Evolutionary conservation across 208 protist genomes (phyloP), one percentile per base, ranked within the genome.

Genomic region (Angomonas deanei): DNA sequence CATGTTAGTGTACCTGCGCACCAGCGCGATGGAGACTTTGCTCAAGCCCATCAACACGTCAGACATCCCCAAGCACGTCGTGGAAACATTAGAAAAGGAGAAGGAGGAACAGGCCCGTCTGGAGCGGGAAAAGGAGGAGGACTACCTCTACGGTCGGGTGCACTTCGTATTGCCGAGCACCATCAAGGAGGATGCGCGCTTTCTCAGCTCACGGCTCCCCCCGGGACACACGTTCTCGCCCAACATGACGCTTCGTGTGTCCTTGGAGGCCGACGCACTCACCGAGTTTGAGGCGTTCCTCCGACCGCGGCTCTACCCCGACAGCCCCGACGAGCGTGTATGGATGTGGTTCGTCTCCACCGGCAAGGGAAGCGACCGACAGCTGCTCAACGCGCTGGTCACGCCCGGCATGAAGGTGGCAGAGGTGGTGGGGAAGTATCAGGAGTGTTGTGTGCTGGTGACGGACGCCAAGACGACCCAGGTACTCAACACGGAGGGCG

Each of bases 1-100:
- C 69, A 91, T 96, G 84, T 79, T 97, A 5, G 76, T 94, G 49
- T 97, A 97, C 67, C 78, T 97, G 28, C 79, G 92, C 59, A 92
- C 84, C 3, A 83, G 65, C 13, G 55, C 84, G 58, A 65, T 92
- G 50, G 66, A 72, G 32, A 72, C 77, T 11, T 66, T 96, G 39
- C 53, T 96, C n/a, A 38, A 79, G 33, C 82, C 76, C 26, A 80
- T 92, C 32, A 73, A 54, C 60, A 52, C 62, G 19, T 48, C 64
- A 15, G 88, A 94, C 58, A 74, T 96, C 33, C 91, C 91, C 21
- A 38, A 58, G 31, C 87, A 93, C 56, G 84, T 96, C 1, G 64
- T 88, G 21, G 38, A 83, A 50, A 83, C 86, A 63, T 65, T 96
- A 34, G 56, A 74, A 33, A 27, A 50, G 17, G 84, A 94, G 46